phyloP scores from a whole-genome alignment of 2,329 filamentous ascomycete genomes.

The Botrytis deweyae region DNA sequence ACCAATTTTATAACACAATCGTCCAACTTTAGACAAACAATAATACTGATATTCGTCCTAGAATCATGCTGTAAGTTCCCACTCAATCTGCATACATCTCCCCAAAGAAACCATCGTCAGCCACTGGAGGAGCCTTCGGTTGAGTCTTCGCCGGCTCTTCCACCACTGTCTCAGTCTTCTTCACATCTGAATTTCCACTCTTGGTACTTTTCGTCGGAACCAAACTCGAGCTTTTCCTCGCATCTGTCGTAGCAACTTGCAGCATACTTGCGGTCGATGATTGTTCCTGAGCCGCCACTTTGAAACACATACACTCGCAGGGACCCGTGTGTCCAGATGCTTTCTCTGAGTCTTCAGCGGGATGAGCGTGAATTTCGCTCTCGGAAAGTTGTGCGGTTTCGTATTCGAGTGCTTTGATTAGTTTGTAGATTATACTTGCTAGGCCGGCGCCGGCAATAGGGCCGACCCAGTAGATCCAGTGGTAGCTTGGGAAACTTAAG shows the following conservation, averaged over 20 bases:
- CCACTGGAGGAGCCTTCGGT: background rate
- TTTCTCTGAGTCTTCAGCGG: slow-evolving; percentile 13
- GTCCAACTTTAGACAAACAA: background rate
- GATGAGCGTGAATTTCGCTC: background rate
- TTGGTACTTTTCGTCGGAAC: slow-evolving; percentile 13
- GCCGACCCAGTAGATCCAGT: slow-evolving; percentile 53
- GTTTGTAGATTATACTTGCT: slow-evolving; percentile 50
- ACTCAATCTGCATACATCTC: slow-evolving; percentile 20
- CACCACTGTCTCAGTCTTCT: background rate
- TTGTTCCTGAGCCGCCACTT: slow-evolving; percentile 5
- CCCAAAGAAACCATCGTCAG: slow-evolving; percentile 18
- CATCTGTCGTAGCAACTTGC: background rate
- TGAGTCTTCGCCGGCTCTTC: background rate
- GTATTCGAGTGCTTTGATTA: slow-evolving; percentile 54
- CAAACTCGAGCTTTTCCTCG: slow-evolving; percentile 8
- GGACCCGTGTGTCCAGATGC: slow-evolving; percentile 16
- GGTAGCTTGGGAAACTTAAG: slow-evolving; percentile 43
- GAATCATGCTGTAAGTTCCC: background rate
- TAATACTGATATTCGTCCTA: background rate
- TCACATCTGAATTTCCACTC: slow-evolving; percentile 2
- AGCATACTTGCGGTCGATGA: background rate
- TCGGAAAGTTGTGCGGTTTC: slow-evolving; percentile 38
- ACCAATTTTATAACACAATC: background rate
- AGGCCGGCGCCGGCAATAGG: slow-evolving; percentile 51
- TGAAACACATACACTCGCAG: slow-evolving; percentile 22